Base-by-base conservation (phyloP, 1,139 yeast genomes). In the Taphrina pruni region DNA sequence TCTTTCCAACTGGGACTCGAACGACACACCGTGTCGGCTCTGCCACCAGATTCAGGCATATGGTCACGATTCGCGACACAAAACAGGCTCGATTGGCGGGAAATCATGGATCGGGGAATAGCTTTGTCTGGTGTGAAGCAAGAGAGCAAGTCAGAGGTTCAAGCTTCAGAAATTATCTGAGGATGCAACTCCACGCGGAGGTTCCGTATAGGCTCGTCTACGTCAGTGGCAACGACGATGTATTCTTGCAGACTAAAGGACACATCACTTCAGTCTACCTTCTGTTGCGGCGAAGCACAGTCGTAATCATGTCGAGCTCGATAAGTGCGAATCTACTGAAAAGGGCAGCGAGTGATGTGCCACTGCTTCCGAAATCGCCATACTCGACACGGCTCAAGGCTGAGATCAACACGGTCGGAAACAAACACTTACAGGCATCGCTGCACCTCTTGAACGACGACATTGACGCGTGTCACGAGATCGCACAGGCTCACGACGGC, bases 401-500 rank as follows among this genome's bases (percentile, higher is more conserved):
- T 12, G 36, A 45, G 11, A 58, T 58, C 43, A 21, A n/a, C 3
- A 2, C 36, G 9, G 32, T 17, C 14, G 32, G 46, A 6, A 41
- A 43, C 20, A 26, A 26, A 26, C 51, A 39, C 3, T 41, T 58
- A 32, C 14, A 46, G 41, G 62, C 62, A 11, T 52, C 62, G 6
- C 21, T 58, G 41, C 45, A 60, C 26, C 36, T 60, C 17, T 32
- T 60, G n/a, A 60, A 60, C 51, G 65, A 60, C 57, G 65, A 60
- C 57, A 36, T 60, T n/a, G 38, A 60, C 50, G 26, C n/a, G 21
- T 50, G 57, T 14, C 65, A 60, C 65, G 56, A 50, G 26, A 36
- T 50, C 12, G 14, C 57, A 36, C 65, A 51, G 17, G 46, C 45
- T 5, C 46, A 38, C 14, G 57, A 60, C 12, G 65, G 65, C 8